phyloP scores from a whole-genome alignment of 257 asterid species.

The Rhazya stricta region DNA sequence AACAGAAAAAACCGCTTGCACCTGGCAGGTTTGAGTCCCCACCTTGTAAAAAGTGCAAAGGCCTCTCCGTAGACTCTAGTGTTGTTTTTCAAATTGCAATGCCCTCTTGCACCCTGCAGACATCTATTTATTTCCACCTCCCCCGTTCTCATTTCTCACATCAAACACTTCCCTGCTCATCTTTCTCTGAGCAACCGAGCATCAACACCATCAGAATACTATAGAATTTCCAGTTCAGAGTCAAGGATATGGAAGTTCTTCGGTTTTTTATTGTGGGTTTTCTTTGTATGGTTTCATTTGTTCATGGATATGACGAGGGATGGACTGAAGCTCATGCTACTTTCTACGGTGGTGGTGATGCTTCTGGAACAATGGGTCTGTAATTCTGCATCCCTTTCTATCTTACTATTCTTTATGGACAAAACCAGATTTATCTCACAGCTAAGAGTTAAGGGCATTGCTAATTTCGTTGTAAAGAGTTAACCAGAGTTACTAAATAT shows the following conservation, averaged over 20 bases:
- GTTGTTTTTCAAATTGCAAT: neutral
- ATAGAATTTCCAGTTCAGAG: neutral
- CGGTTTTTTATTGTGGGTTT: constrained; percentile 9
- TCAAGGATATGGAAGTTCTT: constrained; percentile 17
- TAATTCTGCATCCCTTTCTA: neutral
- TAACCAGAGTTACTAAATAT: neutral
- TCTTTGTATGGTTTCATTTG: constrained; percentile 24
- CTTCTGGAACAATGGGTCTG: constrained; percentile 64
- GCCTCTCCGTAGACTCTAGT: neutral
- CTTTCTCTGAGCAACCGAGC: neutral
- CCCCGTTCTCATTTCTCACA: neutral
- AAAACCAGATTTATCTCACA: neutral
- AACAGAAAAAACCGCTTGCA: constrained; percentile 20
- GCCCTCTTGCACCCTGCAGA: neutral
- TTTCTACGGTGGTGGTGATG: constrained; percentile 63
- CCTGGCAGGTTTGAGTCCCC: constrained; percentile 12
- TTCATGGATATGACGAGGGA: constrained; percentile 31
- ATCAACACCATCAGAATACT: neutral
- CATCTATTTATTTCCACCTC: constrained; percentile 16
- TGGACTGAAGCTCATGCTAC: constrained; percentile 66
- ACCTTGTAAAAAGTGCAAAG: neutral
- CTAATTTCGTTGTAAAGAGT: neutral
- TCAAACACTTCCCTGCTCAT: constrained; percentile 6
- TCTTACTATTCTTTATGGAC: neutral
- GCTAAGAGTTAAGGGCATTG: neutral